phyloP scores from a whole-genome alignment of 1,139 yeast species.

The Yamadazyma dushanensis region DNA sequence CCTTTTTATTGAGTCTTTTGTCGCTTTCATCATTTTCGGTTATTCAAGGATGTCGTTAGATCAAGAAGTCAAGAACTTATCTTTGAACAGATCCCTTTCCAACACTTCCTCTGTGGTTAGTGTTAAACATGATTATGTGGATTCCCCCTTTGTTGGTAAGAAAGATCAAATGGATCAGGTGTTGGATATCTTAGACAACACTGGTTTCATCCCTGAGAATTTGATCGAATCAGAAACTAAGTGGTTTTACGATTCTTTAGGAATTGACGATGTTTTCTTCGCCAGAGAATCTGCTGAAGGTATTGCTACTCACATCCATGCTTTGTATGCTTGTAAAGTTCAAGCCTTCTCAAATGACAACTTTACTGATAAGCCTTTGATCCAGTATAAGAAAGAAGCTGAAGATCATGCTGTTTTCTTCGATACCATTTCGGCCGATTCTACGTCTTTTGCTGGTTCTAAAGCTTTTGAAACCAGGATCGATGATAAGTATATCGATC shows the following conservation, averaged over 20 bases:
- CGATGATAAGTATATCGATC: conserved; percentile 77
- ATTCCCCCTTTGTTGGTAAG: conserved; percentile 77
- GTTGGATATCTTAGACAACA: conserved; percentile 75
- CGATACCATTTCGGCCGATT: conserved; percentile 47
- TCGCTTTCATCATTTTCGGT: too few relatives aligned
- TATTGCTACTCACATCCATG: conserved; percentile 80
- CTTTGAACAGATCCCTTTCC: conserved; percentile 26
- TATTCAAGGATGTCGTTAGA: conserved; percentile 16
- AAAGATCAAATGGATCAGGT: conserved; percentile 80
- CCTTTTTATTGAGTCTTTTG: too few relatives aligned
- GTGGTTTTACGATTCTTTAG: conserved; percentile 87
- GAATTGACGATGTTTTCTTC: conserved; percentile 90
- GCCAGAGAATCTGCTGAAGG: conserved; percentile 81
- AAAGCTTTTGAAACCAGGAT: conserved; percentile 61
- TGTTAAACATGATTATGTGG: conserved; percentile 62
- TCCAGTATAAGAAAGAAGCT: conserved; percentile 73
- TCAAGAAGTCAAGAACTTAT: conserved; percentile 25
- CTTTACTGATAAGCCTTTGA: conserved; percentile 45
- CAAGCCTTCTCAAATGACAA: conserved; percentile 62
- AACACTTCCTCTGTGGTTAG: conserved; percentile 33
- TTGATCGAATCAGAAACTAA: conserved; percentile 82
- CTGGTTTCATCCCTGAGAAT: conserved; percentile 87
- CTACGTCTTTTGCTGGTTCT: conserved; percentile 18
- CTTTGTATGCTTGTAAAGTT: conserved; percentile 88
- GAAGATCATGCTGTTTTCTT: conserved; percentile 91